Evolutionary conservation across 2,329 filamentous ascomycete genomes (phyloP), one percentile per base, ranked within the genome.

Genomic region (Pyricularia sp.): DNA sequence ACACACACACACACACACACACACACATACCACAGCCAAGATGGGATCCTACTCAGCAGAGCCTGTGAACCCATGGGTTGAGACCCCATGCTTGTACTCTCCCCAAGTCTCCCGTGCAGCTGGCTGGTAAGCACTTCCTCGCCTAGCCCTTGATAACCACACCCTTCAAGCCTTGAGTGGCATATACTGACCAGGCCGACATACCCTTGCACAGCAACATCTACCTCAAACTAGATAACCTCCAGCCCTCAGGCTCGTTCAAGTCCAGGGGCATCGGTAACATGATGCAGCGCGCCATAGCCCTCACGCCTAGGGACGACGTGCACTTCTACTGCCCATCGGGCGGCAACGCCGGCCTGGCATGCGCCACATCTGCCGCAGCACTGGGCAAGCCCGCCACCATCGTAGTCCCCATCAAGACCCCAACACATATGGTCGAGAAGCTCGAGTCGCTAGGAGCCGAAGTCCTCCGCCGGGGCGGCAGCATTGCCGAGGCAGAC

Each of bases 231-330:
- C 86, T 94, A 70, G 92, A 95, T 74, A 91, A 90, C 75, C 83
- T 92, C 69, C 92, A 96, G 77, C 92, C 92, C 9, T 90, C 90
- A 9, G 91, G 91, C 71, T 93, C 91, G 20, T 96, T 95, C 87
- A 94, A 95, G 78, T 93, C 91, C 63, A 85, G 87, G 73, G 91
- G 90, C 69, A 88, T 94, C 72, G 91, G 91, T 73, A 86, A 92
- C 79, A 86, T 90, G 74, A 87, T 92, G 76, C 83, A 88, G 68
- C 81, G 82, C 71, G 81, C 78, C 77, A 28, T 78, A 36, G 73
- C 75, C 69, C 66, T 70, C 73, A 55, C 73, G 77, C 76, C 77
- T 75, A 79, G 81, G 69, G 74, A 76, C 26, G 72, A 77, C 7
- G 79, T 83, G 2, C 89, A 92, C 79, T 93, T 93, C 82, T 93